A percentile compares a stretch with the other conserved stretches of the same genome.
phyloP scores from a whole-genome alignment of 768 basidiomycete species.

The Russula virescens region DNA sequence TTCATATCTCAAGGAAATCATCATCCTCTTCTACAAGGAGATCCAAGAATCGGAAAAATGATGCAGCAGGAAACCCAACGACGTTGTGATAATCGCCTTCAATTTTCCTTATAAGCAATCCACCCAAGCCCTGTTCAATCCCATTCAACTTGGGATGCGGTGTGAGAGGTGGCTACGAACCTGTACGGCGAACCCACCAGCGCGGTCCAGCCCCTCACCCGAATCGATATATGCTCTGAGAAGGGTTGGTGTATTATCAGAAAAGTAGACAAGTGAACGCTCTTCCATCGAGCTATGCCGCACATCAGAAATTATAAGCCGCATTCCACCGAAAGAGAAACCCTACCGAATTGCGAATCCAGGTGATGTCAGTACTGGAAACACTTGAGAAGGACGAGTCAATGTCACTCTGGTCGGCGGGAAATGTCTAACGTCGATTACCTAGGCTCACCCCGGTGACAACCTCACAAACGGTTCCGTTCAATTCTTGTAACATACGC shows the following conservation, averaged over 20 bases:
- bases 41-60: slow-evolving; percentile 73
- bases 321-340: not conserved
- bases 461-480: slow-evolving; percentile 83
- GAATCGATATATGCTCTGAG: slow-evolving; percentile 78
- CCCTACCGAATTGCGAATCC: slow-evolving; percentile 67
- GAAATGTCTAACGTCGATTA: slow-evolving; percentile 32
- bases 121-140: slow-evolving; percentile 62
- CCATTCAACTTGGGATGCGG: slow-evolving; percentile 1
- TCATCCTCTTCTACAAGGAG: slow-evolving; percentile 66
- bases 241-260: slow-evolving; percentile 51
- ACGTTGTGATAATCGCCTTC: slow-evolving; percentile 90
- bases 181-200: slow-evolving; percentile 94
- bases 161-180: slow-evolving; percentile 36
- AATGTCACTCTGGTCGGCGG: not conserved
- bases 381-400: slow-evolving; percentile 40
- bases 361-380: slow-evolving; percentile 67
- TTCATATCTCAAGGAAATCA: slow-evolving; percentile 50
- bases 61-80: slow-evolving; percentile 87
- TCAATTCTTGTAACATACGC: slow-evolving; percentile 82
- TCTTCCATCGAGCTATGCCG: slow-evolving; percentile 77
- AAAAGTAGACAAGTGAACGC: slow-evolving; percentile 72
- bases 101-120: slow-evolving; percentile 72
- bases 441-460: slow-evolving; percentile 87
- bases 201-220: slow-evolving; percentile 81
- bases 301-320: not conserved